A percentile compares a stretch with the other conserved stretches of the same genome.
Conservation (phyloP, 768 basidiomycete species). For the Trametes punicea region DNA sequence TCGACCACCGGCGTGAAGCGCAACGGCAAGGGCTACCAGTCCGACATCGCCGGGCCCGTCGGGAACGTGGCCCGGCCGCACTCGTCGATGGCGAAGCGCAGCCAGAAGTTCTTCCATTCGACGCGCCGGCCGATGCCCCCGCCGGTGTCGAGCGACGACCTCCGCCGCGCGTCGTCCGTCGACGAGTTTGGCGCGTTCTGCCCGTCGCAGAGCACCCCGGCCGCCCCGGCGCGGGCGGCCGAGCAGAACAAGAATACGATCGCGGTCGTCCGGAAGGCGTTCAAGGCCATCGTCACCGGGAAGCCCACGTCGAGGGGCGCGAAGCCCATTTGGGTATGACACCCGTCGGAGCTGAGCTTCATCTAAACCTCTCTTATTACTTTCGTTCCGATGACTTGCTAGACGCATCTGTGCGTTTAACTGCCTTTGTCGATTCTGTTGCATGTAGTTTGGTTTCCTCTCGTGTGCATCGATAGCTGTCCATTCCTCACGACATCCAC, state of each 20-base stretch:
- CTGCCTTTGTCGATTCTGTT: constrained; percentile 4
- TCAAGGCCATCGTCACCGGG: constrained; percentile 73
- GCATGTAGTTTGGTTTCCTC: constrained; percentile 15
- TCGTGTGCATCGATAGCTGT: not conserved
- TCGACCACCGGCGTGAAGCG: constrained; percentile 79
- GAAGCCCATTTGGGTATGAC: constrained; percentile 15
- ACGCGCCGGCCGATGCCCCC: constrained; percentile 60
- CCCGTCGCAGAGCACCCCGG: constrained; percentile 26
- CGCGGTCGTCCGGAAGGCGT: constrained; percentile 62
- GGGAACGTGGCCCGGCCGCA: constrained; percentile 31
- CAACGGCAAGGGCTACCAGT: constrained; percentile 78
- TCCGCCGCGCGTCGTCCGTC: constrained; percentile 45
- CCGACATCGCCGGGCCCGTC: constrained; percentile 51
- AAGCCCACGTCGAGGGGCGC: constrained; percentile 31
- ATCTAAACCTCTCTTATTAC: not conserved
- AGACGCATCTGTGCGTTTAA: not conserved
- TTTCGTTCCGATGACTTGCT: not conserved
- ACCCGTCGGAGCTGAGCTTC: not conserved
- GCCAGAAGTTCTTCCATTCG: constrained; percentile 44
- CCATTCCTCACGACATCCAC: not conserved
- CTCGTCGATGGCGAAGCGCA: constrained; percentile 32
- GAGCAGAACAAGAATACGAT: constrained; percentile 50
- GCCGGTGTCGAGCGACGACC: constrained; percentile 67
- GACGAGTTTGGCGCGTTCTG: constrained; percentile 56
- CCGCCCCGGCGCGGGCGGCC: constrained; percentile 24